Evolutionary conservation across 495 filamentous ascomycete species (phyloP), one percentile per base, ranked within the genome.

Genomic region (Hapsidospora chrysogenum): DNA sequence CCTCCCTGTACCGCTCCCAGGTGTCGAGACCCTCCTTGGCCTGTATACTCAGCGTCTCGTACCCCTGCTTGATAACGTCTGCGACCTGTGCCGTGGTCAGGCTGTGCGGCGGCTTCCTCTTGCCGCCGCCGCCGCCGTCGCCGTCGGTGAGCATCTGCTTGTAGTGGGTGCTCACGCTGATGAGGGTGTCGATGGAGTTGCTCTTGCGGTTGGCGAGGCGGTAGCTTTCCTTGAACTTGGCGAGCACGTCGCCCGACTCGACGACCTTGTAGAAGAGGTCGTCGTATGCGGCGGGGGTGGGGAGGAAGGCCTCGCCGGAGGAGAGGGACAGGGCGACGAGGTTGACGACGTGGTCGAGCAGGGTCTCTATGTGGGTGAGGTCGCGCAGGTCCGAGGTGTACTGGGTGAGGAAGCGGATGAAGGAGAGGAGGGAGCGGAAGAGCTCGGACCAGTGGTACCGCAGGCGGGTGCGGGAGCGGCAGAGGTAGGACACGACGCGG

Each of bases 201-300:
- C 63, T 68, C 18, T 58, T 52, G 34, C 68, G 53, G 29, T 61
- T 63, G 6, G 51, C 52, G 26, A 80, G 49, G 4, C 51, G 45
- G 54, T 85, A 95, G 2, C 66, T 75, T 44, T 80, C 76, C 15
- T 84, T 70, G 56, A 95, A 94, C 54, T 83, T 85, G 17, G 69
- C 58, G 25, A 97, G 65, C 22, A 84, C 68, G 31, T 93, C 83
- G 2, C 85, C 85, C 11, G 73, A 80, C 54, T 97, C 89, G 31
- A 96, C 83, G 10, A 97, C 66, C 57, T 97, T 97, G 64, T 97
- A 97, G 57, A 97, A 93, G 9, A 97, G 66, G 48, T 96, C 92
- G 47, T 97, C 89, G 52, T 95, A 95, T 15, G 80, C 77, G 25
- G 79, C 66, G 15, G 85, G 73, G 37, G 78, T 82, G 0, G 92